Evolutionary conservation across 1,284 basidiomycete genomes (phyloP).

Genomic region (Puccinia novopanici): DNA sequence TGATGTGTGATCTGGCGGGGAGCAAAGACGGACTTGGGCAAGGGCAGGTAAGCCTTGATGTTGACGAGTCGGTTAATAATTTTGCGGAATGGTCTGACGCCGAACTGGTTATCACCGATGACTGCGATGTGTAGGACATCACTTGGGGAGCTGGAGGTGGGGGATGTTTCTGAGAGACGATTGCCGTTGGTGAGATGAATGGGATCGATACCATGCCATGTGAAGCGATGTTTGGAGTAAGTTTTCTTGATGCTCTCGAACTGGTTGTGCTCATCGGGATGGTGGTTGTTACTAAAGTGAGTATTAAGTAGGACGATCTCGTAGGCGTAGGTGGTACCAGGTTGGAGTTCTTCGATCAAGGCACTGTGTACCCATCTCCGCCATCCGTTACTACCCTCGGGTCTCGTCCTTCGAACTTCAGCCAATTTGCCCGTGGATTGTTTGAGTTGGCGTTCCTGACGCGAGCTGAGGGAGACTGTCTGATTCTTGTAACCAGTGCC

Average conservation of each 20-base stretch:
- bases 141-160: conserved; percentile 18
- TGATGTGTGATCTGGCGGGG: not conserved
- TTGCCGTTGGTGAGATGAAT: conserved; percentile 32
- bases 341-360: conserved; percentile 12
- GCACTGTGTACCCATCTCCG: conserved; percentile 52
- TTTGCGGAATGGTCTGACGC: conserved; percentile 53
- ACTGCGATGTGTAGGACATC: conserved; percentile 51
- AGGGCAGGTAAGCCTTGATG: conserved; percentile 27
- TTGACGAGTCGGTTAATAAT: conserved; percentile 50
- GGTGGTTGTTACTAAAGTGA: not conserved
- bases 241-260: conserved; percentile 3
- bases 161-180: not conserved
- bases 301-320: conserved; percentile 36
- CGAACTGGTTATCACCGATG: conserved; percentile 56
- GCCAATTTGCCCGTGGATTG: conserved; percentile 2
- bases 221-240: conserved; percentile 27
- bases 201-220: conserved; percentile 49
- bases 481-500: not conserved
- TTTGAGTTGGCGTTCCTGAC: not conserved
- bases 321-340: conserved; percentile 50
- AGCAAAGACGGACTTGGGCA: conserved; percentile 26
- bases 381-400: conserved; percentile 11
- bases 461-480: not conserved
- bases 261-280: not conserved
- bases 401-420: conserved; percentile 17